Evolutionary conservation across 176 grass and related monocot species (phyloP).

Genomic region (Avena insularis): DNA sequence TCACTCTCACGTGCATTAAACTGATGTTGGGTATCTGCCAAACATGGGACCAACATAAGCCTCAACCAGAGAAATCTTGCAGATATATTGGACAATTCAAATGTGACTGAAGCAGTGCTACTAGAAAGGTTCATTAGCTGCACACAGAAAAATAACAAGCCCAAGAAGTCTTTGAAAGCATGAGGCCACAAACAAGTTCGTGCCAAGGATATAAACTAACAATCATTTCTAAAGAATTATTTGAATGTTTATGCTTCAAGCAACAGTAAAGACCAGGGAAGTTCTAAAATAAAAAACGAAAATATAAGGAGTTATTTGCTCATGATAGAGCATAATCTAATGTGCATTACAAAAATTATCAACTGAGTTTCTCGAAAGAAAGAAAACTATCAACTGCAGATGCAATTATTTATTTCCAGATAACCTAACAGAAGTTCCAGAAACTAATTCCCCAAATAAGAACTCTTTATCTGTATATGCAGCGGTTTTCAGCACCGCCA

Average conservation of each 20-base stretch:
- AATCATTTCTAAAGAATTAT: background rate
- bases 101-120: background rate
- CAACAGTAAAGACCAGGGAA: slow-evolving; percentile 18
- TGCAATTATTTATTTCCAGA: slow-evolving; percentile 21
- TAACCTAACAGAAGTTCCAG: slow-evolving; percentile 17
- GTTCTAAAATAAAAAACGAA: background rate
- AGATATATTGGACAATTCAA: slow-evolving; percentile 27
- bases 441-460: slow-evolving; percentile 13
- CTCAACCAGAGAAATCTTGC: slow-evolving; percentile 32
- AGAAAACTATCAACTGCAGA: background rate
- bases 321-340: background rate
- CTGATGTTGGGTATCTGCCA: slow-evolving; percentile 96
- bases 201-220: background rate
- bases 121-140: background rate
- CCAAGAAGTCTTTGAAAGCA: background rate
- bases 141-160: slow-evolving; percentile 10
- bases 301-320: slow-evolving; percentile 33
- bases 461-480: background rate
- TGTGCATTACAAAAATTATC: slow-evolving; percentile 3
- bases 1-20: slow-evolving; percentile 98
- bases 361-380: slow-evolving; percentile 9
- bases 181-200: background rate
- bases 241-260: slow-evolving; percentile 5
- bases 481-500: background rate
- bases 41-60: slow-evolving; percentile 39